Conservation (phyloP, 108 stramenopile species). For the Aurantiochytrium sp. region DNA sequence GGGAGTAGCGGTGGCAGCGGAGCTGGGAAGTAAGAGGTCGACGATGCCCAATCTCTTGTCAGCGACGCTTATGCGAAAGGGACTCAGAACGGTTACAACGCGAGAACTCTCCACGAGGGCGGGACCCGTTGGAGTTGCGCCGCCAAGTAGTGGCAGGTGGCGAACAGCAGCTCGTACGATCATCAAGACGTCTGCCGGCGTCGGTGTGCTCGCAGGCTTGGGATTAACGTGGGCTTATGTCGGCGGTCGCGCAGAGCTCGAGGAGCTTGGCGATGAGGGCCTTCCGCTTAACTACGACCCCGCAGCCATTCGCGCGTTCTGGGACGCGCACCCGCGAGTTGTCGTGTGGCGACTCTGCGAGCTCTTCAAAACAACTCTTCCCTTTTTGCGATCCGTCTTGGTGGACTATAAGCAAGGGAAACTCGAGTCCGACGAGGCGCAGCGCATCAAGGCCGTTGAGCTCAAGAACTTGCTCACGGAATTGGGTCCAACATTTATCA, state of each 20-base stretch:
- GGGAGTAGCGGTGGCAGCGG: too few relatives aligned
- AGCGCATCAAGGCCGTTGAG: constrained; percentile 35
- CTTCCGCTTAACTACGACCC: constrained; percentile 59
- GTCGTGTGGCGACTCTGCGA: constrained; percentile 42
- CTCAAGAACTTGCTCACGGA: constrained; percentile 60
- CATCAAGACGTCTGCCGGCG: not conserved
- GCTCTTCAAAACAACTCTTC: constrained; percentile 49
- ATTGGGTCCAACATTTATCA: constrained; percentile 87
- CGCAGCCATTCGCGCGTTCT: constrained; percentile 49
- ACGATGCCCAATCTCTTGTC: too few relatives aligned
- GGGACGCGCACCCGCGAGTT: constrained; percentile 61
- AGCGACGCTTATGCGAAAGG: too few relatives aligned
- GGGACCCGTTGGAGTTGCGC: too few relatives aligned
- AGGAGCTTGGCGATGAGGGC: not conserved
- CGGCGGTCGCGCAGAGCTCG: not conserved
- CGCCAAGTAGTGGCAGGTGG: not conserved
- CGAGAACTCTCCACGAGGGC: too few relatives aligned
- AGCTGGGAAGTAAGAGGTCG: too few relatives aligned
- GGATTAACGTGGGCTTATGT: not conserved
- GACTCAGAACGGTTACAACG: too few relatives aligned
- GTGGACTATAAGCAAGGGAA: constrained; percentile 32
- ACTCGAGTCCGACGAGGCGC: not conserved
- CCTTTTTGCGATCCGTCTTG: constrained; percentile 38
- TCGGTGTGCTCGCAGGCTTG: not conserved
- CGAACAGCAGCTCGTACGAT: not conserved